phyloP scores from a whole-genome alignment of 352 stramenopile species.

The Phytopythium mirpurense region DNA sequence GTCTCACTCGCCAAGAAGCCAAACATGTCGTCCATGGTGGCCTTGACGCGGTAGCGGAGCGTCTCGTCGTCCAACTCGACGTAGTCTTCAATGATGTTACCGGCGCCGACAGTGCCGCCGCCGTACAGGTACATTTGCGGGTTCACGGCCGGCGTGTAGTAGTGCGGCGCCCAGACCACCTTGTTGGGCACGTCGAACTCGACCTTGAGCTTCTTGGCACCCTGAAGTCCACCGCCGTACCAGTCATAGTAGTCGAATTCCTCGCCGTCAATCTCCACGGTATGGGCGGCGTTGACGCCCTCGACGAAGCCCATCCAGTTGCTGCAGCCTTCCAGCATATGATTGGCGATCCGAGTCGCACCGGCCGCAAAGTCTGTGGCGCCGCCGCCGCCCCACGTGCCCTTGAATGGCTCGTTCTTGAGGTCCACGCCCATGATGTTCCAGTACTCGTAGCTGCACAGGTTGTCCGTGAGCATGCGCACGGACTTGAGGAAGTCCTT shows the following conservation, averaged over 20 bases:
- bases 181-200: slow-evolving; percentile 52
- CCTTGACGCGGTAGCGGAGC: slow-evolving; percentile 31
- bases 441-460: slow-evolving; percentile 52
- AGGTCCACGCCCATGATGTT: slow-evolving; percentile 73
- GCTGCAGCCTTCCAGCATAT: slow-evolving; percentile 61
- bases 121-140: slow-evolving; percentile 52
- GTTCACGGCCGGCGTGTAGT: slow-evolving; percentile 79
- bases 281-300: slow-evolving; percentile 31
- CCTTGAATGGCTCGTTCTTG: slow-evolving; percentile 50
- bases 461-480: slow-evolving; percentile 26
- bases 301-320: slow-evolving; percentile 80
- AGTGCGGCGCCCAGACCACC: slow-evolving; percentile 77
- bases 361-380: slow-evolving; percentile 42
- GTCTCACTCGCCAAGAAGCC: slow-evolving; percentile 49
- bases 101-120: too few relatives aligned
- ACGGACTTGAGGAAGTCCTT: slow-evolving; percentile 36
- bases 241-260: slow-evolving; percentile 79
- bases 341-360: slow-evolving; percentile 42
- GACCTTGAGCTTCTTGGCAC: slow-evolving; percentile 67
- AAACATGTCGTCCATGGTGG: slow-evolving; percentile 67
- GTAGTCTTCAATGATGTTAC: slow-evolving; percentile 16
- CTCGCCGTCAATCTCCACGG: slow-evolving; percentile 35
- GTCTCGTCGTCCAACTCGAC: slow-evolving; percentile 45
- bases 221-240: slow-evolving; percentile 80
- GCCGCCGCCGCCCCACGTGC: slow-evolving; percentile 18